Evolutionary conservation across 2,329 filamentous ascomycete species (phyloP).

Genomic region (Calonectria hawksworthii): DNA sequence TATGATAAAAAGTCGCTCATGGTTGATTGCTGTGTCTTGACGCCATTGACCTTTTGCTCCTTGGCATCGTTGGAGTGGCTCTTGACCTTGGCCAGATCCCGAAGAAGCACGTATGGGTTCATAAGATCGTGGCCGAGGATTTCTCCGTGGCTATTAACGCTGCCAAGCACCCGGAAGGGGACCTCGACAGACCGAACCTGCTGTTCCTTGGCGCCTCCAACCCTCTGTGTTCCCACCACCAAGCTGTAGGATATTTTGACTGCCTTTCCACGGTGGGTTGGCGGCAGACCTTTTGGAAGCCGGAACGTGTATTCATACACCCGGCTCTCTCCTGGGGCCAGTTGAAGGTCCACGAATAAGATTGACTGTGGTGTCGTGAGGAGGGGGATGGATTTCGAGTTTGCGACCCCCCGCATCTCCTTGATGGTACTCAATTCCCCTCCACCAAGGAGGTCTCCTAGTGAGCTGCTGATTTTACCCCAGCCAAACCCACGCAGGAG

Average conservation of each 20-base stretch:
- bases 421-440: conserved; percentile 93
- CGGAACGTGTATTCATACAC: conserved; percentile 90
- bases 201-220: conserved; percentile 82
- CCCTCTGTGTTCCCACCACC: conserved; percentile 90
- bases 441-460: conserved; percentile 88
- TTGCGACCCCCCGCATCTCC: conserved; percentile 91
- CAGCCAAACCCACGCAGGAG: conserved; percentile 89
- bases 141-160: conserved; percentile 90
- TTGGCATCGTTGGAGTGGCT: conserved; percentile 50
- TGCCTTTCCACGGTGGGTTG: conserved; percentile 89
- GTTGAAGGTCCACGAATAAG: conserved; percentile 91
- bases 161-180: conserved; percentile 92
- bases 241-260: conserved; percentile 95
- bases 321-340: conserved; percentile 89
- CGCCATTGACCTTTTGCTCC: conserved; percentile 45
- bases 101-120: conserved; percentile 90
- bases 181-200: conserved; percentile 92
- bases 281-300: conserved; percentile 89
- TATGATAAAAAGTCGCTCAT: conserved; percentile 81
- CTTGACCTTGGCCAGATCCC: conserved; percentile 81
- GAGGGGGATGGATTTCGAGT: conserved; percentile 88
- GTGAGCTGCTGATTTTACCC: conserved; percentile 87
- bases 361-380: conserved; percentile 97
- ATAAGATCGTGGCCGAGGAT: conserved; percentile 94
- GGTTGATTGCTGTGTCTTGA: conserved; percentile 52